These are phyloP conservation scores for Colletotrichum acutatum DNA, from an alignment of 2,329 filamentous ascomycete species.

Conservation along the genomic window DNA sequence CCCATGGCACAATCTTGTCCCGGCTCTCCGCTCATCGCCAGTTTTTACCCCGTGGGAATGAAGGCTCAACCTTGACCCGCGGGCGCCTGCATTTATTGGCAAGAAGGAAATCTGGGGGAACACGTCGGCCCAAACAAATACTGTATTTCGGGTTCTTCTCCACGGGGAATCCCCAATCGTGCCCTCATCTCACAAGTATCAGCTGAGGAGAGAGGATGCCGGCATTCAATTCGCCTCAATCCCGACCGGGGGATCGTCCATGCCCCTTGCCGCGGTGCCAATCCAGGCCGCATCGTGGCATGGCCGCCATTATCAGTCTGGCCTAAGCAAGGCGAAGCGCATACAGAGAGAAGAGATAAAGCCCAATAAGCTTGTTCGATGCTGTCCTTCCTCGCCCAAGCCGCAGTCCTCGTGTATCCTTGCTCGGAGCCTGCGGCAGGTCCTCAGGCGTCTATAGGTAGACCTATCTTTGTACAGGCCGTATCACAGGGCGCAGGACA, in stretches of 20 bases:
- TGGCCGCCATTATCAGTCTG: not conserved
- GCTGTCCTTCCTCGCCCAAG: not conserved
- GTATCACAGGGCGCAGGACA: slow-evolving; percentile 22
- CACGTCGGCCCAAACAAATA: not conserved
- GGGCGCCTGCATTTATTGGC: slow-evolving; percentile 35
- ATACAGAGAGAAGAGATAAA: not conserved
- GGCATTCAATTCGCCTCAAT: slow-evolving; percentile 7
- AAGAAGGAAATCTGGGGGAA: slow-evolving; percentile 32
- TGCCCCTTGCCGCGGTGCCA: slow-evolving; percentile 18
- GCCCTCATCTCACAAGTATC: slow-evolving; percentile 29
- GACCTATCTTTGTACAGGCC: slow-evolving; percentile 18
- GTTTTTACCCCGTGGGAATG: slow-evolving; percentile 24
- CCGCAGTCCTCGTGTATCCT: slow-evolving; percentile 9
- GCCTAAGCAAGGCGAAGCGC: slow-evolving; percentile 27
- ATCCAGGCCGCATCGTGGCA: not conserved
- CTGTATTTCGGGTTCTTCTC: not conserved
- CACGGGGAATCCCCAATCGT: slow-evolving; percentile 18
- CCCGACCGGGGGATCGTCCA: slow-evolving; percentile 16
- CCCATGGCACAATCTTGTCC: slow-evolving; percentile 27
- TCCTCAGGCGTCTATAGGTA: slow-evolving; percentile 6
- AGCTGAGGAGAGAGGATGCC: slow-evolving; percentile 21
- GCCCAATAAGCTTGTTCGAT: slow-evolving; percentile 23
- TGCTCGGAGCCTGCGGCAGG: slow-evolving; percentile 17
- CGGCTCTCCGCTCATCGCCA: slow-evolving; percentile 31
- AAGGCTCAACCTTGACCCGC: slow-evolving; percentile 20